Conservation (phyloP, 2,329 filamentous ascomycete genomes). For the Arthrobotrys sinensis region DNA sequence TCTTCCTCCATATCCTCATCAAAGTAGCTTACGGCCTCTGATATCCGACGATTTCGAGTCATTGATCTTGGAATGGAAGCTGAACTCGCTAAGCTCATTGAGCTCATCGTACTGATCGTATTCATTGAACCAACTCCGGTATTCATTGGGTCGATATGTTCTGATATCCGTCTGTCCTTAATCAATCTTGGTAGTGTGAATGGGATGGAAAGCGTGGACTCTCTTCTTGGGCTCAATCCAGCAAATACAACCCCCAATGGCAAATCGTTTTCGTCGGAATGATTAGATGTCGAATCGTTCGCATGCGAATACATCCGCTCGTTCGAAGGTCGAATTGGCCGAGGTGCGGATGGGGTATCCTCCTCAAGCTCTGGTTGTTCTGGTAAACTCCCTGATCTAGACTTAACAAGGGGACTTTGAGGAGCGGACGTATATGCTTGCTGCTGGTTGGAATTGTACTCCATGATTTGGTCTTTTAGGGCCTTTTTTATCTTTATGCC, state of each 20-base stretch:
- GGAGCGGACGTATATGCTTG: conserved; percentile 48
- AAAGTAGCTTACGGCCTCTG: conserved; percentile 28
- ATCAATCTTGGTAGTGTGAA: conserved; percentile 48
- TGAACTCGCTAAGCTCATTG: background rate
- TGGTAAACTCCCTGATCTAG: conserved; percentile 25
- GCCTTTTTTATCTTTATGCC: conserved; percentile 29
- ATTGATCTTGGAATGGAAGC: conserved; percentile 34
- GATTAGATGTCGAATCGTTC: conserved; percentile 40
- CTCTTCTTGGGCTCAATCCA: conserved; percentile 46
- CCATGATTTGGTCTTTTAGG: conserved; percentile 44
- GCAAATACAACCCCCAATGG: conserved; percentile 51
- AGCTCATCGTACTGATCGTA: conserved; percentile 7
- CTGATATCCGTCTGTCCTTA: conserved; percentile 40
- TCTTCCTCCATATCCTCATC: conserved; percentile 37
- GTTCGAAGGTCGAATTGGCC: conserved; percentile 15
- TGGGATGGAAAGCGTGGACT: conserved; percentile 40
- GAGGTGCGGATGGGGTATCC: conserved; percentile 29
- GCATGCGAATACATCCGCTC: conserved; percentile 42
- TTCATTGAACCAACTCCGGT: conserved; percentile 2
- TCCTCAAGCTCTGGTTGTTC: conserved; percentile 22
- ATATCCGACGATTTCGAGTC: conserved; percentile 17
- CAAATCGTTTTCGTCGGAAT: conserved; percentile 49
- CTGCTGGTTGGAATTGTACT: conserved; percentile 36
- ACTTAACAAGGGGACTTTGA: conserved; percentile 40
- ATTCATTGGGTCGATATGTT: conserved; percentile 52